Percentiles rank a stretch among this genome's conserved stretches.
These are phyloP conservation scores for Oryza nivara DNA, from an alignment of 176 grass and related monocot species.

Conservation along the genomic window DNA sequence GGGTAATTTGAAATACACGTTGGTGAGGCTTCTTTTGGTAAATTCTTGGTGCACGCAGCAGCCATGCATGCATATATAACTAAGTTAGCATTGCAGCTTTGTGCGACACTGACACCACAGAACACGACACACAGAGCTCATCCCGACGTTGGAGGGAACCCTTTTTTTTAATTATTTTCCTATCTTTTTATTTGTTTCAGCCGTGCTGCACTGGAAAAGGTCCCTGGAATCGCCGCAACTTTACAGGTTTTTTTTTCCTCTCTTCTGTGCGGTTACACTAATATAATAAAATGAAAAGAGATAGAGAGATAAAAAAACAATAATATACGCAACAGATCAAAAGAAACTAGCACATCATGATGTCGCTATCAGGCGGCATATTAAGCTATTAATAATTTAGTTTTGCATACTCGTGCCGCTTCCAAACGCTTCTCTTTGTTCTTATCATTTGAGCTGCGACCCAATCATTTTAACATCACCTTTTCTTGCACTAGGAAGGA, in stretches of 20 bases:
- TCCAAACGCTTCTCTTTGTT: conserved; percentile 24
- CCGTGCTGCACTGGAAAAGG: conserved; percentile 47
- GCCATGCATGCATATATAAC: conserved; percentile 42
- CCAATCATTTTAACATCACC: conserved; percentile 57
- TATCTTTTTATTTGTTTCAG: conserved; percentile 8
- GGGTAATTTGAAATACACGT: conserved; percentile 9
- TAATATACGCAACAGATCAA: conserved; percentile 1
- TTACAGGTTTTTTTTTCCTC: neutral
- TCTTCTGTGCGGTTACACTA: neutral
- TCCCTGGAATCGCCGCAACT: conserved; percentile 35
- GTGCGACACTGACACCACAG: conserved; percentile 48
- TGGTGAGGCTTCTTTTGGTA: conserved; percentile 31
- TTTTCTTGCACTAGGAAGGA: conserved; percentile 44
- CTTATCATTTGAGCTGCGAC: conserved; percentile 58
- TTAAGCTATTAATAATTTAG: conserved; percentile 46
- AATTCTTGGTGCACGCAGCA: conserved; percentile 38
- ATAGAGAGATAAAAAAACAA: neutral
- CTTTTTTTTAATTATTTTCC: neutral
- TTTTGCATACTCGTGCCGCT: conserved; percentile 30
- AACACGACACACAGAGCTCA: conserved; percentile 39
- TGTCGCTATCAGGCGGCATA: conserved; percentile 55
- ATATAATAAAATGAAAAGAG: neutral
- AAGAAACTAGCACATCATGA: conserved; percentile 54
- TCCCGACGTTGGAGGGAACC: conserved; percentile 29
- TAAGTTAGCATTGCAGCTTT: conserved; percentile 34